Evolutionary conservation across 2,329 filamentous ascomycete species (phyloP), one percentile per base, ranked within the genome.

Genomic region (Talaromyces rugulosus): DNA sequence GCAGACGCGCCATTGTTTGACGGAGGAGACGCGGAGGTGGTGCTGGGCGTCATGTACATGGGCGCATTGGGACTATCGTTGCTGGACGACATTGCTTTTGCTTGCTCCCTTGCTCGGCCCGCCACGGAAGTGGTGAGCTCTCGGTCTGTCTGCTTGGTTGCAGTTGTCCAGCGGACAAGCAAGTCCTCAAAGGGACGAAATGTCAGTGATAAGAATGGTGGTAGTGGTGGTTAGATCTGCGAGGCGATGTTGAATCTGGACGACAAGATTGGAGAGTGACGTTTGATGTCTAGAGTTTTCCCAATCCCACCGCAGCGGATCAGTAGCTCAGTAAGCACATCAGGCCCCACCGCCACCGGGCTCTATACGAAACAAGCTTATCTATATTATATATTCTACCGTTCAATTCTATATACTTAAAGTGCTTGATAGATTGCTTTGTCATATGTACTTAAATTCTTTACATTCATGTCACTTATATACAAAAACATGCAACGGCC

Each of bases 1-100:
- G 9, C 27, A 18, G 44, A 5, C 18, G 18, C 44, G 18, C 44
- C 23, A 9, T 27, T 18, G 12, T 27, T 47, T 23, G 28, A 18
- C 23, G 36, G 27, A 40, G 54, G 33, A 56, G 54, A 56, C 31
- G 54, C n/a, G 16, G 42, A 36, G 8, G 55, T 56, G 2, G 33
- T 40, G 36, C 18, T 42, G 23, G 55, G 56, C 31, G 58, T 60
- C 58, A 53, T 50, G 51, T 30, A 42, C 18, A 50, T 27, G 40
- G 31, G 18, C n/a, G 14, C 50, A 30, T 44, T 40, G 7, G 58
- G 50, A 18, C 58, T 53, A 18, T 33, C 51, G 51, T 44, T 55
- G 58, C 58, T 54, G 58, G 58, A 55, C 33, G 50, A 53, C 50
- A 53, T 51, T 40, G 14, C 36, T 40, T 16, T 36, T 36, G 33